These are phyloP conservation scores for Madurella fahalii DNA, from an alignment of 2,329 filamentous ascomycete genomes.

Conservation along the genomic window DNA sequence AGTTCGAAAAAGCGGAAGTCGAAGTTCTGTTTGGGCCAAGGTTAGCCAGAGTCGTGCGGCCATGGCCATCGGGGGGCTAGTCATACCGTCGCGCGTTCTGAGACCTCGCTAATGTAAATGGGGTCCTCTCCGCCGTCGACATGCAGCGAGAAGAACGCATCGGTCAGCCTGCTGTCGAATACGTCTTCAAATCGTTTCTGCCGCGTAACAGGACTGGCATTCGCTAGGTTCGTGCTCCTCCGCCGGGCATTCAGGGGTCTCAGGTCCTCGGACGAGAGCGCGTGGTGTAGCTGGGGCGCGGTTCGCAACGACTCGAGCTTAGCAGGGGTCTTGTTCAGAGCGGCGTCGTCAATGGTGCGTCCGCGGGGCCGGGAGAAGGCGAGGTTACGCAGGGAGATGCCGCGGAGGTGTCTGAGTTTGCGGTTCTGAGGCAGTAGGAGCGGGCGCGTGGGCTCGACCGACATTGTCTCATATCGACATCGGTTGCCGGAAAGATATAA, in stretches of 20 bases:
- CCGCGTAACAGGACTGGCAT: constrained; percentile 45
- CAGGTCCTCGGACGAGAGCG: constrained; percentile 52
- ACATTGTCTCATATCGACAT: constrained; percentile 28
- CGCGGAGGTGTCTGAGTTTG: constrained; percentile 80
- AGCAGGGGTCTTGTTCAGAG: constrained; percentile 64
- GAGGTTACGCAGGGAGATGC: constrained; percentile 82
- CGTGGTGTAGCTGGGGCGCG: constrained; percentile 47
- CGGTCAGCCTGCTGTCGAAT: constrained; percentile 68
- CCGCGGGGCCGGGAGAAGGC: constrained; percentile 57
- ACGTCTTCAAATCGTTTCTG: constrained; percentile 75
- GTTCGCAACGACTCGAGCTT: constrained; percentile 57
- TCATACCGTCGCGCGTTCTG: constrained; percentile 65
- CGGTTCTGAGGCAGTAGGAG: constrained; percentile 70
- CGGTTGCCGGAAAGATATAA: too few species aligned
- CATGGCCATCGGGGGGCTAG: neutral
- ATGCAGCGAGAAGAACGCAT: constrained; percentile 86
- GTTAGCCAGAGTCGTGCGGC: constrained; percentile 1
- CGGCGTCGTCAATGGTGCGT: constrained; percentile 71
- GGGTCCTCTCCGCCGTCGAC: constrained; percentile 62
- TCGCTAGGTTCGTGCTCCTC: constrained; percentile 48
- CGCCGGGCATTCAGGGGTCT: constrained; percentile 36
- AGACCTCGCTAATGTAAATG: constrained; percentile 84
- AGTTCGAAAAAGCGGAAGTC: constrained; percentile 85
- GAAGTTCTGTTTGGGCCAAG: constrained; percentile 59
- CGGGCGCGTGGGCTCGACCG: constrained; percentile 37